Conservation (phyloP, 768 basidiomycete species). For the Tremella fuciformis region DNA sequence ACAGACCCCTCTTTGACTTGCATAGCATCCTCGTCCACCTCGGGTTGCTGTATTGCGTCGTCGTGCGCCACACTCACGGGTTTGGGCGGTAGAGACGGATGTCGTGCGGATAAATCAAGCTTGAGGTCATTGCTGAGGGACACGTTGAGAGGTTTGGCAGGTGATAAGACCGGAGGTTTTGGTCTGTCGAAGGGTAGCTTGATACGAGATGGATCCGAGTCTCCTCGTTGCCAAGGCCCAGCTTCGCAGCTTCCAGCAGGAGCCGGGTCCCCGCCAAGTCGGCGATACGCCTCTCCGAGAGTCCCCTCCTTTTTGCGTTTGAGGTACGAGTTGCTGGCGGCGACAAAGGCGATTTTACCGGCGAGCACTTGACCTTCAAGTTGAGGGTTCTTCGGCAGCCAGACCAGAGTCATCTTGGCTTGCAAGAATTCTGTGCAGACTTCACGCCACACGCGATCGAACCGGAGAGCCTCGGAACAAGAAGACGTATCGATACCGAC, state of each 20-base stretch:
- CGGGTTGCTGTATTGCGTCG: background rate
- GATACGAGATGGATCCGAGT: constrained; percentile 37
- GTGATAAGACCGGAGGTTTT: constrained; percentile 16
- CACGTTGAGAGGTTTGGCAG: background rate
- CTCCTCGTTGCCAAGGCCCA: constrained; percentile 44
- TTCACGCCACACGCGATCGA: constrained; percentile 43
- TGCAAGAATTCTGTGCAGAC: constrained; percentile 40
- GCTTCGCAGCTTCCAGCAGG: constrained; percentile 35
- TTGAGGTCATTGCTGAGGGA: background rate
- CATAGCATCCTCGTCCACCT: constrained; percentile 20
- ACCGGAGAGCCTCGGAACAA: constrained; percentile 40
- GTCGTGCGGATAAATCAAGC: background rate
- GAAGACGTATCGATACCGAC: constrained; percentile 46
- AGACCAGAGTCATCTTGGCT: constrained; percentile 47
- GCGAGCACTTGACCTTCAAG: constrained; percentile 48
- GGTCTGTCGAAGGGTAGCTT: constrained; percentile 32
- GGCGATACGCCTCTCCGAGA: constrained; percentile 26
- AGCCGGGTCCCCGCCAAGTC: constrained; percentile 32
- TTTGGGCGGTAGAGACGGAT: background rate
- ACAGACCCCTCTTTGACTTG: constrained; percentile 37
- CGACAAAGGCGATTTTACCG: constrained; percentile 46
- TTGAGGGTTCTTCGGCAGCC: constrained; percentile 44
- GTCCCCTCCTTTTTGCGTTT: constrained; percentile 40
- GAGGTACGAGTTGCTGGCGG: constrained; percentile 45
- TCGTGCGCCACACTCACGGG: background rate